Percentiles rank a stretch among this genome's conserved stretches.
Conservation (phyloP, 805 yeast genomes). For the Phaffomyces antillensis region DNA sequence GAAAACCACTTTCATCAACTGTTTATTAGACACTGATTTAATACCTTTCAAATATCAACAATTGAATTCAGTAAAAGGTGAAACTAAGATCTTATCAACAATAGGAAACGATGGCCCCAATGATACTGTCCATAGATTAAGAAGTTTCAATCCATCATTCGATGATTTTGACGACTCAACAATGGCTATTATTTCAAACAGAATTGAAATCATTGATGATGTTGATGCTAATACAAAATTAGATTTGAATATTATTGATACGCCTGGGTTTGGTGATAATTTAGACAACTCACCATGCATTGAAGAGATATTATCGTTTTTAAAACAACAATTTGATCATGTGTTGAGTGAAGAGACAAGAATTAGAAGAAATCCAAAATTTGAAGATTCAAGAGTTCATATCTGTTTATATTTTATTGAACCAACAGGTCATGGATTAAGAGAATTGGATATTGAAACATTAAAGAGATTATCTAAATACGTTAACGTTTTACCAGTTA, state of each 20-base stretch:
- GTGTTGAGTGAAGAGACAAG: conserved; percentile 84
- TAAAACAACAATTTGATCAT: conserved; percentile 71
- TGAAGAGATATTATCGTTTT: conserved; percentile 54
- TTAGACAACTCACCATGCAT: conserved; percentile 63
- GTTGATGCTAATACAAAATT: conserved; percentile 48
- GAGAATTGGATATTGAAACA: conserved; percentile 64
- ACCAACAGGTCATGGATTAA: conserved; percentile 72
- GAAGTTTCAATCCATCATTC: conserved; percentile 52
- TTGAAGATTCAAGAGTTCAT: conserved; percentile 72
- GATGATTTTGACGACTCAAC: conserved; percentile 63
- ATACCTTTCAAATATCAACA: conserved; percentile 52
- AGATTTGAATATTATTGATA: conserved; percentile 56
- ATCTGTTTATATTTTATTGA: conserved; percentile 65
- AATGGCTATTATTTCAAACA: conserved; percentile 62
- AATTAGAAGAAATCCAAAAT: conserved; percentile 78
- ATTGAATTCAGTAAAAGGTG: conserved; percentile 22
- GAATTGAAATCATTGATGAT: conserved; percentile 47
- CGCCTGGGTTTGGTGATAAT: conserved; percentile 73
- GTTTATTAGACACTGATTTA: conserved; percentile 54
- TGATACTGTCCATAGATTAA: conserved; percentile 35
- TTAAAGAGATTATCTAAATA: conserved; percentile 67
- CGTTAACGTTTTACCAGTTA: conserved; percentile 67
- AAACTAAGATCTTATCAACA: conserved; percentile 19
- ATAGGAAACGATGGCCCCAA: conserved; percentile 9
- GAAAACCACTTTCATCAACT: conserved; percentile 67